Evolutionary conservation across 2,329 filamentous ascomycete species (phyloP), one percentile per base, ranked within the genome.

Genomic region (Colletotrichum siamense): DNA sequence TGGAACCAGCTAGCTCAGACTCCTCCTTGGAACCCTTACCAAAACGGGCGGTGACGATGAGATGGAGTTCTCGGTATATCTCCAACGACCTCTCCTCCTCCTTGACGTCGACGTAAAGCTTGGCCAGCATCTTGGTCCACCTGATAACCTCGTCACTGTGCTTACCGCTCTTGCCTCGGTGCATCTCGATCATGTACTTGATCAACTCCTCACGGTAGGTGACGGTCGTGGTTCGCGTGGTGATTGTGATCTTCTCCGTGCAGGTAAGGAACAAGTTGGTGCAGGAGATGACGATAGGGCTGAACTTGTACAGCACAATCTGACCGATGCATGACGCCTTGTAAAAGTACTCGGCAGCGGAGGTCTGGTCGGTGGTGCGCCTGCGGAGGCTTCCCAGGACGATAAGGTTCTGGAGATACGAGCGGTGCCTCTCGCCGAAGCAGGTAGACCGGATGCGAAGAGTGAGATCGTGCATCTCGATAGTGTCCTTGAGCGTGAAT

Each of bases 131-230:
- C 78, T 85, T 79, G 69, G 83, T 80, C 84, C 85, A 86, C 67
- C 76, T 80, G 59, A 85, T 82, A 26, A 86, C 84, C 9, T 82
- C 79, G 24, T 86, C 82, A n/a, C 82, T 84, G 2, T 82, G 78
- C 1, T 73, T 64, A 5, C 85, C 84, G 22, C 85, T 81, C 72
- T 82, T 84, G 76, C 79, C 78, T 72, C 82, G 83, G 79, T 81
- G 84, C 6, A 86, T 81, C 34, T 84, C 81, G 7, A 86, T 86
- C 80, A 85, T 85, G 76, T 84, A 79, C 1, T 80, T 80, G 34
- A 86, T 84, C 80, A 86, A 84, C 78, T 85, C 81, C 76, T 86
- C 85, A 6, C 84, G 83, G 18, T 81, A 84, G 0, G 79, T 83
- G 30, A 83, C 81, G 13, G 85, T 83, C 36, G 84, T 81, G 0